Evolutionary conservation across 2,329 filamentous ascomycete species (phyloP).

Genomic region (Ampelomyces quisqualis): DNA sequence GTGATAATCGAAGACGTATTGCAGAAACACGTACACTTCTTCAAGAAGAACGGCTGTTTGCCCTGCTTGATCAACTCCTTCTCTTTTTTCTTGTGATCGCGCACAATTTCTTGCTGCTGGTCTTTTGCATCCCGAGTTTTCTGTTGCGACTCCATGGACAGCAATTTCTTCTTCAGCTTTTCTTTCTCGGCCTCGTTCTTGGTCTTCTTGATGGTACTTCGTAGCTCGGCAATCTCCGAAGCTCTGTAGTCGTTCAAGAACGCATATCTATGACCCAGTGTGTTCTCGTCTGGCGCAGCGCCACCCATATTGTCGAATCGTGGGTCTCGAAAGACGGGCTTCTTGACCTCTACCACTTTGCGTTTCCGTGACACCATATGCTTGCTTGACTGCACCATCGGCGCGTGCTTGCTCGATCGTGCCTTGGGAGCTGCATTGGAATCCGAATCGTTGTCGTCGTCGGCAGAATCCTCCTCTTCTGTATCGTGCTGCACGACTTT

Average conservation of each 20-base stretch:
- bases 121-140: conserved; percentile 71
- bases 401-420: conserved; percentile 82
- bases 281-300: conserved; percentile 56
- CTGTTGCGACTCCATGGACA: conserved; percentile 76
- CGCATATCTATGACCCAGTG: conserved; percentile 71
- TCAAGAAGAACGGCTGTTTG: conserved; percentile 91
- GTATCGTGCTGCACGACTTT: conserved; percentile 13
- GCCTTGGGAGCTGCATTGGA: conserved; percentile 42
- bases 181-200: conserved; percentile 68
- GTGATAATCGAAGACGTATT: background rate
- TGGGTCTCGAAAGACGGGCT: conserved; percentile 70
- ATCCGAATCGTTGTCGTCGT: conserved; percentile 32
- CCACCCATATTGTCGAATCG: conserved; percentile 74
- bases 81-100: conserved; percentile 77
- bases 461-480: conserved; percentile 18
- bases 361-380: conserved; percentile 79
- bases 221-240: conserved; percentile 76
- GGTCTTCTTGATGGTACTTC: conserved; percentile 64
- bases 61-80: conserved; percentile 82
- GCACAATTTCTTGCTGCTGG: conserved; percentile 66
- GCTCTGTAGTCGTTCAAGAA: conserved; percentile 87
- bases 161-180: conserved; percentile 68
- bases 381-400: conserved; percentile 78
- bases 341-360: conserved; percentile 65
- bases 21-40: conserved; percentile 58